A percentile compares a stretch with the other conserved stretches of the same genome.
These are phyloP conservation scores for Beauveria brongniartii DNA, from an alignment of 2,329 filamentous ascomycete species.

Conservation along the genomic window DNA sequence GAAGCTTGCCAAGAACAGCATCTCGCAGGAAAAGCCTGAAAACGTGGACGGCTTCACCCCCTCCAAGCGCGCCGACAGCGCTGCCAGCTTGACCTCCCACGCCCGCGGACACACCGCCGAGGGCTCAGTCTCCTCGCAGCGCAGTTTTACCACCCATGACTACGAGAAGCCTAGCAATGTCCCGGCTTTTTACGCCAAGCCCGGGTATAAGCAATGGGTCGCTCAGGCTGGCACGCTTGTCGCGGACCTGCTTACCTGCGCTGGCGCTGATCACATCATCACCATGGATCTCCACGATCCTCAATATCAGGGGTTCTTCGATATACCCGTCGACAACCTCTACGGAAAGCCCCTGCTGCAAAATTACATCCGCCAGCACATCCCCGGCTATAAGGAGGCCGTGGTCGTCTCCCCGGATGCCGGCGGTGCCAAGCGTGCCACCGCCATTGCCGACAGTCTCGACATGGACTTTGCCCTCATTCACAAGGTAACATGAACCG, in stretches of 20 bases:
- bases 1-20: conserved; percentile 60
- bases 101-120: conserved; percentile 29
- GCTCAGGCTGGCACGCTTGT: conserved; percentile 93
- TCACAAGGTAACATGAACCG: conserved; percentile 61
- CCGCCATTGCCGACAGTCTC: conserved; percentile 85
- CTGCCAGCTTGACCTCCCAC: conserved; percentile 26
- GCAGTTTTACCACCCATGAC: conserved; percentile 56
- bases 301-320: conserved; percentile 98
- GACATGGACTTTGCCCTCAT: conserved; percentile 96
- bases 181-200: conserved; percentile 64
- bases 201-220: conserved; percentile 97
- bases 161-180: conserved; percentile 50
- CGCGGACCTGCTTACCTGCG: conserved; percentile 88
- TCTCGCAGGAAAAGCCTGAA: conserved; percentile 37
- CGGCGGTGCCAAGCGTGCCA: conserved; percentile 91
- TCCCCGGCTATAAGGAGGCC: conserved; percentile 74
- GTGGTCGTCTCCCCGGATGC: conserved; percentile 96
- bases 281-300: conserved; percentile 96
- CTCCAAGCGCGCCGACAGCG: conserved; percentile 28
- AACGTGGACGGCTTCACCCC: conserved; percentile 23
- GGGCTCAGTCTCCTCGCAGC: conserved; percentile 33
- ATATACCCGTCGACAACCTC: conserved; percentile 96
- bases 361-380: conserved; percentile 68
- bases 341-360: conserved; percentile 73
- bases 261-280: conserved; percentile 93